phyloP scores from a whole-genome alignment of 2,329 filamentous ascomycete species.

The Epichloe elymi region DNA sequence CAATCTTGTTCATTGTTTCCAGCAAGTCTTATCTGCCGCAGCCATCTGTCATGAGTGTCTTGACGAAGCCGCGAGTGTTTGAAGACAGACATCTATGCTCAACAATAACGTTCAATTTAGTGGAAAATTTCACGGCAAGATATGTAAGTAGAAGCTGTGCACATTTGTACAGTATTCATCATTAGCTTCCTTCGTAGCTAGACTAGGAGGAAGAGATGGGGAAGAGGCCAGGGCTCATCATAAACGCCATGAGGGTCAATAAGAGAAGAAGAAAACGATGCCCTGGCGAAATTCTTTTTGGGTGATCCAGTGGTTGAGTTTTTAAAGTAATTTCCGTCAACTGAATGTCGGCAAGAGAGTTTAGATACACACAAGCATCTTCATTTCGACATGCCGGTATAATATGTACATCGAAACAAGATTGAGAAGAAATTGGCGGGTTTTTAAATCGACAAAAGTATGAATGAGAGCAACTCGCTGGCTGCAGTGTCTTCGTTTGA shows the following conservation, averaged over 20 bases:
- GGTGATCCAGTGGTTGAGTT: not conserved
- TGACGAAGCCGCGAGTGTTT: too few relatives aligned
- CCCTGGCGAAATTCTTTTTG: not conserved
- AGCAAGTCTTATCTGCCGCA: too few relatives aligned
- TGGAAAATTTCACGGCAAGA: too few relatives aligned
- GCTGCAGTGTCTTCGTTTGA: not conserved
- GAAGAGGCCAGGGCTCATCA: not conserved
- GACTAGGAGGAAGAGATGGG: not conserved
- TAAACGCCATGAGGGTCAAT: not conserved
- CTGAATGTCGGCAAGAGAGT: not conserved
- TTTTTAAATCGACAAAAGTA: not conserved
- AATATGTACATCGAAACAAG: conserved; percentile 6
- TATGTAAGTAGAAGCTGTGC: not conserved
- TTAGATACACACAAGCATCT: conserved; percentile 3
- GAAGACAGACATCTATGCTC: too few relatives aligned
- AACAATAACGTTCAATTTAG: too few relatives aligned
- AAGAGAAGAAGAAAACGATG: not conserved
- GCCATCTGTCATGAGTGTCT: too few relatives aligned
- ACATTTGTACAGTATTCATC: not conserved
- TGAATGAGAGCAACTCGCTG: not conserved
- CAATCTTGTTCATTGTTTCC: too few relatives aligned
- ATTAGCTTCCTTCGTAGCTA: conserved; percentile 1
- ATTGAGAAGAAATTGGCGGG: not conserved
- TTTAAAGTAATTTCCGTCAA: not conserved
- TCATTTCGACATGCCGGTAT: not conserved